These are phyloP conservation scores for Flagelloscypha sp. DNA, from an alignment of 768 basidiomycete species.

Conservation along the genomic window DNA sequence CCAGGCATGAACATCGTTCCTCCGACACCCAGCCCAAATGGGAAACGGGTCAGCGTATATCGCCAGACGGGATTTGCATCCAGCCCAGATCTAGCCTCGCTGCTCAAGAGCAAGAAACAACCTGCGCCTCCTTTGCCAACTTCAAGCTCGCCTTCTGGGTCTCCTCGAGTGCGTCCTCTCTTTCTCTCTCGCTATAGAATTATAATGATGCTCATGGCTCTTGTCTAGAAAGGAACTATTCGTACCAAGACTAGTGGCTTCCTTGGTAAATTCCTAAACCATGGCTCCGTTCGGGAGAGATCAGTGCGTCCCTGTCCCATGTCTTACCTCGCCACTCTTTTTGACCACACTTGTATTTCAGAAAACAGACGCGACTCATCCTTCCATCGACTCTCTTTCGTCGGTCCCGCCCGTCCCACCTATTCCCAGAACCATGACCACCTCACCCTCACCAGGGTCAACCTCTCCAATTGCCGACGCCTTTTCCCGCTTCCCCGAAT, in stretches of 20 bases:
- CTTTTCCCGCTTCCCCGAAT: slow-evolving; percentile 31
- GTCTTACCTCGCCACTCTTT: slow-evolving; percentile 7
- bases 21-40: slow-evolving; percentile 43
- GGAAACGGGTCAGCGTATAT: slow-evolving; percentile 77
- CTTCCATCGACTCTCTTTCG: slow-evolving; percentile 26
- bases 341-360: slow-evolving; percentile 18
- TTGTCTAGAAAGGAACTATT: slow-evolving; percentile 24
- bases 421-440: slow-evolving; percentile 43
- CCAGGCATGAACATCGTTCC: slow-evolving; percentile 57
- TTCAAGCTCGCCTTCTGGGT: slow-evolving; percentile 34
- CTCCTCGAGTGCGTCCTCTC: slow-evolving; percentile 32
- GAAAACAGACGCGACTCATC: slow-evolving; percentile 46
- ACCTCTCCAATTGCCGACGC: slow-evolving; percentile 45
- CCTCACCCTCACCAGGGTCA: slow-evolving; percentile 40
- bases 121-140: slow-evolving; percentile 14
- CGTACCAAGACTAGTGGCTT: slow-evolving; percentile 76
- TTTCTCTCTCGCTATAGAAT: slow-evolving; percentile 1
- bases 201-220: slow-evolving; percentile 5
- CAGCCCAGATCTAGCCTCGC: slow-evolving; percentile 85
- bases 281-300: slow-evolving; percentile 56
- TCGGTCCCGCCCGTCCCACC: slow-evolving; percentile 34
- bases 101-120: slow-evolving; percentile 33
- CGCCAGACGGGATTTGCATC: slow-evolving; percentile 83
- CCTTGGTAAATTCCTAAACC: slow-evolving; percentile 71
- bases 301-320: slow-evolving; percentile 50